Base-by-base conservation (phyloP, 768 basidiomycete genomes). In the Tremella fuciformis region DNA sequence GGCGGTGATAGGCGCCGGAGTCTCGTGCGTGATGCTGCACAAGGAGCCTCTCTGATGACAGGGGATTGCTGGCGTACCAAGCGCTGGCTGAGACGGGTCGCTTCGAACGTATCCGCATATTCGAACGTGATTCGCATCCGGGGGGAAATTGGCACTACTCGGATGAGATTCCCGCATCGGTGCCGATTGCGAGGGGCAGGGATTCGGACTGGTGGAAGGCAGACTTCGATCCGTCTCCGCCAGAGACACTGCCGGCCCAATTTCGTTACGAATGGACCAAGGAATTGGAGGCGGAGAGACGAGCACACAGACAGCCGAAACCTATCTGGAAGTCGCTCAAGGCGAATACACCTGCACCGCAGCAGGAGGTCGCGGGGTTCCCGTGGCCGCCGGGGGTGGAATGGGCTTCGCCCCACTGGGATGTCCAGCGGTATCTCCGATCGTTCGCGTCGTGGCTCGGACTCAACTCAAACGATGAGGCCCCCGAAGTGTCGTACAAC, bases 381-480 rank as follows among this genome's bases (percentile, higher is more conserved):
- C 40, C 56, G n/a, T 63, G 62, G 62, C 62, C 62, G 38, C 50
- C 56, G 26, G 49, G 50, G 1, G 47, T 51, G 6, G 46, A 48
- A 25, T 63, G 62, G 62, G 62, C 53, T 18, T 49, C 57, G 1
- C 57, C 49, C 50, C 62, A 63, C 42, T 47, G 52, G 9, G 39
- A 40, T 37, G 26, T 63, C 15, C 41, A 53, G 13, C 50, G 54
- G 26, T 63, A 57, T 58, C 58, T 63, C 13, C 58, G 56, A 26
- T 57, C 52, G 34, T 63, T 60, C 49, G 53, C 51, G 18, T 58
- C 57, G 13, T 63, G 62, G 62, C 41, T 63, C 19, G 76, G 78
- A n/a, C 58, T 81, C 29, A 81, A 81, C 67, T 77, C 71, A 57
- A 80, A 81, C 53, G 83, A 77, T 34, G 41, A 52, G 6, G 22